phyloP scores from a whole-genome alignment of 2,329 filamentous ascomycete species.

The Madurella fahalii region DNA sequence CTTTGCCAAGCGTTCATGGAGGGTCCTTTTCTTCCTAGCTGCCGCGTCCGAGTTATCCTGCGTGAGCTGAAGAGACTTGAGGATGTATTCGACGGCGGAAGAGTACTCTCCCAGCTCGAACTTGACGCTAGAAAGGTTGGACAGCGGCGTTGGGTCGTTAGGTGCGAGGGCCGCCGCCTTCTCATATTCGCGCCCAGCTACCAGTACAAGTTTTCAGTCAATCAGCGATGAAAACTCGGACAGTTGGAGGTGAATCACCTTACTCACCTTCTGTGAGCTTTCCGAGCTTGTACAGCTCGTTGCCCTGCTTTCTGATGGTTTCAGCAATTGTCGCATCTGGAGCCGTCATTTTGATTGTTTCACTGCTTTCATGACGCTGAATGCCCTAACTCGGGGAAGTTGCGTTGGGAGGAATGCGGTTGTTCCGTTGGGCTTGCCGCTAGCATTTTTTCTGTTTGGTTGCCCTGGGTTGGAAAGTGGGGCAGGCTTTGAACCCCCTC shows the following conservation, averaged over 20 bases:
- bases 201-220: background rate
- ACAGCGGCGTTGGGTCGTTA: conserved; percentile 16
- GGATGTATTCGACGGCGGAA: conserved; percentile 10
- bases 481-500: too few species aligned
- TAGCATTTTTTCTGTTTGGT: too few species aligned
- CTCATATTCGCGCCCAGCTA: conserved; percentile 17
- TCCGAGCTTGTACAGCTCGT: conserved; percentile 16
- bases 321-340: too few species aligned
- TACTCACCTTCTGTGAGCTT: conserved; percentile 13
- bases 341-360: too few species aligned
- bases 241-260: too few species aligned
- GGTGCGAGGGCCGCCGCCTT: conserved; percentile 15
- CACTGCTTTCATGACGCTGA: too few species aligned
- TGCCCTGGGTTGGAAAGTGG: too few species aligned
- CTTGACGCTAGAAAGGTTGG: conserved; percentile 24
- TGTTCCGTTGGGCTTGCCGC: too few species aligned
- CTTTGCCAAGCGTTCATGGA: conserved; percentile 21
- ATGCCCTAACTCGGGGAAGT: too few species aligned
- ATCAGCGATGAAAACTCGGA: background rate
- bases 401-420: too few species aligned
- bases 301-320: conserved; percentile 15
- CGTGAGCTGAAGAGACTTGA: conserved; percentile 13
- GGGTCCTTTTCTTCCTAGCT: conserved; percentile 9
- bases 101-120: conserved; percentile 25
- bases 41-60: background rate